phyloP scores from a whole-genome alignment of 441 rosid genomes.

The Iberis amara region DNA sequence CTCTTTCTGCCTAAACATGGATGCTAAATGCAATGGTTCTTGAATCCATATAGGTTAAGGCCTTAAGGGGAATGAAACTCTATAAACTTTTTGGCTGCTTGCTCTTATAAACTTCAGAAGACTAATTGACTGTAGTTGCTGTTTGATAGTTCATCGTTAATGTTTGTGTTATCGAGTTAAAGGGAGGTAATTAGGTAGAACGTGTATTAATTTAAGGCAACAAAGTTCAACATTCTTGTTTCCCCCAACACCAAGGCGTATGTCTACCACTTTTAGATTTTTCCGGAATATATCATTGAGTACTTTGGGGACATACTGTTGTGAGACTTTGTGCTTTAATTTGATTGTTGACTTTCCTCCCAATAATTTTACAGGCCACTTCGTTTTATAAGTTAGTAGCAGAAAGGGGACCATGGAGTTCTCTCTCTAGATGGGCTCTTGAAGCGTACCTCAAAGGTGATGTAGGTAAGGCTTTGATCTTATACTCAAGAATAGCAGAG shows the following conservation, averaged over 20 bases:
- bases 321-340: neutral
- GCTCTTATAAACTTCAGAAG: conserved; percentile 1
- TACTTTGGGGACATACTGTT: conserved; percentile 4
- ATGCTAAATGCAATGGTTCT: conserved; percentile 3
- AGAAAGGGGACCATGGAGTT: conserved; percentile 99
- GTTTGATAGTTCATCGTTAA: conserved; percentile 5
- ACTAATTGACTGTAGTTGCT: neutral
- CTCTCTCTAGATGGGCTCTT: conserved; percentile 97
- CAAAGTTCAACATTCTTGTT: neutral
- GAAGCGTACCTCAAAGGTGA: conserved; percentile 94
- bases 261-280: neutral
- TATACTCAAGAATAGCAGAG: conserved; percentile 95
- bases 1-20: conserved; percentile 3
- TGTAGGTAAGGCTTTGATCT: conserved; percentile 76
- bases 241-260: neutral
- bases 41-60: neutral
- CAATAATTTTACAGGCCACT: conserved; percentile 87
- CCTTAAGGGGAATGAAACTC: neutral
- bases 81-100: neutral
- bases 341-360: conserved; percentile 17
- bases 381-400: conserved; percentile 92
- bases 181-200: neutral
- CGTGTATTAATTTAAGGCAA: neutral
- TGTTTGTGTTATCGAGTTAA: neutral
- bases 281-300: conserved; percentile 3